These are phyloP conservation scores for Monosporascus cannonballus DNA, from an alignment of 2,329 filamentous ascomycete genomes.

Conservation along the genomic window DNA sequence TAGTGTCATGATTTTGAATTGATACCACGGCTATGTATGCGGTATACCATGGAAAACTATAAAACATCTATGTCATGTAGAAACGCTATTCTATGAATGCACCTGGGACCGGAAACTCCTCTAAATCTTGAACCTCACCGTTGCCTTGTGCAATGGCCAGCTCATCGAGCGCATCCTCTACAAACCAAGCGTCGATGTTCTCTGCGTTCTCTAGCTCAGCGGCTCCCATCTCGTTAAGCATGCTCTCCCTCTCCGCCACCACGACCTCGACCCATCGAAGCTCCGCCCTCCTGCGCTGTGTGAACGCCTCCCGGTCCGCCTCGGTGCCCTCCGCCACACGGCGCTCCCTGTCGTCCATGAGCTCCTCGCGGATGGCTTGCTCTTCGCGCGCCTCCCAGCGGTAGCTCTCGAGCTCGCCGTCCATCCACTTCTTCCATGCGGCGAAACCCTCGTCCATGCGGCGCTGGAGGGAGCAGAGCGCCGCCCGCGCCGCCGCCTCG, in stretches of 20 bases:
- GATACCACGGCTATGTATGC: not conserved
- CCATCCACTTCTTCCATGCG: conserved; percentile 35
- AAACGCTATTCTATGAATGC: not conserved
- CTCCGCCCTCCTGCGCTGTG: conserved; percentile 34
- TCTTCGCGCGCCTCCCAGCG: conserved; percentile 32
- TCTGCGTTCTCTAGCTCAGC: conserved; percentile 36
- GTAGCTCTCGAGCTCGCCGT: conserved; percentile 33
- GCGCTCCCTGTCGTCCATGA: conserved; percentile 33
- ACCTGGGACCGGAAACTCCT: not conserved
- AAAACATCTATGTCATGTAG: too few relatives aligned
- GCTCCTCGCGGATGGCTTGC: conserved; percentile 32
- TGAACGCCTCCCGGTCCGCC: conserved; percentile 25
- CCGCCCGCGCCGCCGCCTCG: conserved; percentile 20
- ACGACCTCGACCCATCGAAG: conserved; percentile 41
- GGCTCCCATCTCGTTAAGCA: conserved; percentile 36
- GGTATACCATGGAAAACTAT: not conserved
- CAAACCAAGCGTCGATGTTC: conserved; percentile 20
- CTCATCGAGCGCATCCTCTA: conserved; percentile 5
- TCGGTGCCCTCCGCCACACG: conserved; percentile 21
- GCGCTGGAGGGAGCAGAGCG: conserved; percentile 29
- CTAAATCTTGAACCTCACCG: not conserved
- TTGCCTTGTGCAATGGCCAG: not conserved
- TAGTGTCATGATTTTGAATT: too few relatives aligned
- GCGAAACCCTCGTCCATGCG: conserved; percentile 36
- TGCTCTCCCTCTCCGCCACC: conserved; percentile 34